Evolutionary conservation across 768 basidiomycete species (phyloP).

Genomic region (Lanmaoa pseudosensibilis): DNA sequence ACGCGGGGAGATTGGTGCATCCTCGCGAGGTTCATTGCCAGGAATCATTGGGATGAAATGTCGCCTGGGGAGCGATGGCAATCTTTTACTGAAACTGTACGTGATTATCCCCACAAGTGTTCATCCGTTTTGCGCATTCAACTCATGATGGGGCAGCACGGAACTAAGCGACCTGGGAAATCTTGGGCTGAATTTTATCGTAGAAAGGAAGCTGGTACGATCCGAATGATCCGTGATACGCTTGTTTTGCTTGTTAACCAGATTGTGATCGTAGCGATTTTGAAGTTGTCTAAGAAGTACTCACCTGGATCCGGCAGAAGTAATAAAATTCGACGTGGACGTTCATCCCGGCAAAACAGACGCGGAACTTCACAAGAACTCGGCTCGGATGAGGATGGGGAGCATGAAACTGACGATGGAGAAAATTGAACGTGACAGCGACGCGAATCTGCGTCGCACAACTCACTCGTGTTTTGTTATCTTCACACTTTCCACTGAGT

Average conservation of each 20-base stretch:
- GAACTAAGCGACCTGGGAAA: constrained; percentile 46
- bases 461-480: constrained; percentile 3
- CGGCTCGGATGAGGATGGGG: constrained; percentile 19
- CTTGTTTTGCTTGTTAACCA: constrained; percentile 6
- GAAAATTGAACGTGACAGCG: constrained; percentile 2
- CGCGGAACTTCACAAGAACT: constrained; percentile 1
- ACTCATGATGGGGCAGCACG: constrained; percentile 41
- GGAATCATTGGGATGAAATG: constrained; percentile 44
- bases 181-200: constrained; percentile 66
- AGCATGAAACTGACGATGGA: constrained; percentile 22
- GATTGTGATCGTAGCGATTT: constrained; percentile 16
- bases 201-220: constrained; percentile 48
- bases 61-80: constrained; percentile 53
- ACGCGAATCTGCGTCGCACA: neutral
- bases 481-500: neutral
- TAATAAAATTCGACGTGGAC: constrained; percentile 20
- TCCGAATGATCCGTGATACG: neutral
- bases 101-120: constrained; percentile 9
- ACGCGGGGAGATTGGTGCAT: constrained; percentile 63
- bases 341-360: constrained; percentile 25
- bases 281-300: constrained; percentile 31
- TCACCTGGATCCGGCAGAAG: constrained; percentile 10
- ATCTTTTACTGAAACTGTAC: constrained; percentile 51
- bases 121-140: neutral
- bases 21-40: constrained; percentile 59